A percentile compares a stretch with the other conserved stretches of the same genome.
phyloP scores from a whole-genome alignment of 306 rosid species.

The Rosa persica region DNA sequence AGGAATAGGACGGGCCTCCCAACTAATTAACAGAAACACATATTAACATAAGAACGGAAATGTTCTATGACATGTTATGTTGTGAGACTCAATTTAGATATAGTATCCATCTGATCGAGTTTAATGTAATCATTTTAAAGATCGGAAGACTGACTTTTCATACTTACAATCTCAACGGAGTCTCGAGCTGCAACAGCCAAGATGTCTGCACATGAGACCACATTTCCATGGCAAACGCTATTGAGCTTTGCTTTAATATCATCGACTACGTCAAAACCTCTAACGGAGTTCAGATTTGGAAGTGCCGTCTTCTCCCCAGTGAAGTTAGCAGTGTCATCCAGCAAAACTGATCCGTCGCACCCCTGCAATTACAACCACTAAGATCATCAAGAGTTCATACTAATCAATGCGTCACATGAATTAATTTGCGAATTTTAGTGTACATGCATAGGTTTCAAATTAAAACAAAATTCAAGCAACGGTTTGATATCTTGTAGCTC shows the following conservation, averaged over 20 bases:
- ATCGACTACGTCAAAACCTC: slow-evolving; percentile 35
- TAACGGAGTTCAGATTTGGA: slow-evolving; percentile 35
- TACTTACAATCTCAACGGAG: slow-evolving; percentile 33
- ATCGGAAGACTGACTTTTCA: background rate
- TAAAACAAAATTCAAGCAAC: too few species aligned
- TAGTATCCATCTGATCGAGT: background rate
- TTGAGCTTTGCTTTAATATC: slow-evolving; percentile 26
- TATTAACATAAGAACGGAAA: background rate
- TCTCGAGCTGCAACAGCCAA: slow-evolving; percentile 47
- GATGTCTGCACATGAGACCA: slow-evolving; percentile 42
- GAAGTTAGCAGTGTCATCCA: slow-evolving; percentile 45
- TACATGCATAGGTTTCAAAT: background rate
- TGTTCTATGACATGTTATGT: background rate
- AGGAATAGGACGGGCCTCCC: slow-evolving; percentile 23
- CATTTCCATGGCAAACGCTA: slow-evolving; percentile 19
- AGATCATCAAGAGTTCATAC: background rate
- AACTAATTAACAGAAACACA: slow-evolving; percentile 17
- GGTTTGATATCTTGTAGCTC: too few species aligned
- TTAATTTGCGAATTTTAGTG: background rate
- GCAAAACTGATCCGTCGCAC: slow-evolving; percentile 66
- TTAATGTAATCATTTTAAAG: background rate
- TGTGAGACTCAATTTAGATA: background rate
- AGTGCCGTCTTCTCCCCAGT: slow-evolving; percentile 57
- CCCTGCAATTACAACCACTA: slow-evolving; percentile 36
- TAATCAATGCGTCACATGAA: background rate